Evolutionary conservation across 441 rosid genomes (phyloP), one percentile per base, ranked within the genome.

Genomic region (Euphorbia neoarborescens): DNA sequence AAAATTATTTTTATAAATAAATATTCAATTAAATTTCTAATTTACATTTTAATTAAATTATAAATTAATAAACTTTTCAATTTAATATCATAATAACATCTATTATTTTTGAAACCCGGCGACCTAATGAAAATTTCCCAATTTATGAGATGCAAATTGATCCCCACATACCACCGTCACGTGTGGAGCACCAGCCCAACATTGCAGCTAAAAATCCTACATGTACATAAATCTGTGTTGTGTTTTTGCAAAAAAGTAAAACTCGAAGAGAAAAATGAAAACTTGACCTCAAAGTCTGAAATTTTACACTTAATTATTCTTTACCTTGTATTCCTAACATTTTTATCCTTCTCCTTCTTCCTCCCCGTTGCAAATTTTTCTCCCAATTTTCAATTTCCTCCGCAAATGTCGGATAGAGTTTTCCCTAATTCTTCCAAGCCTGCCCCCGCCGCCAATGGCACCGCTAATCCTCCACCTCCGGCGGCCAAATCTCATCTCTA

Each of bases 371-470:
- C 32, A n/a, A n/a, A 3, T n/a, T 22, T 32, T 37, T 51, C 54
- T 30, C 40, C n/a, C 65, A 19, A 6, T 53, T 50, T 40, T 8
- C 48, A 32, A 32, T 35, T 62, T 27, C n/a, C 0, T 51, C 7
- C 72, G 13, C 3, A 6, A 59, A 88, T 88, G 90, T 67, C 88
- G 19, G 94, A 90, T 0, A 86, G 75, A 81, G 88, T 88, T 71
- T 85, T 85, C 69, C 89, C 95, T 20, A 50, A 50, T 35, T 65
- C 96, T 51, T 71, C 90, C 20, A 90, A 85, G 6, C 81, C 97
- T 48, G 2, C 53, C 28, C 17, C 67, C 12, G 76, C 71, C 71
- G 73, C 75, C 27, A 64, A 78, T 44, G 24, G 82, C 27, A 73
- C 74, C 64, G 63, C 78, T 24, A 65, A 75, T 12, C 83, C 68